A percentile compares a stretch with the other conserved stretches of the same genome.
These are phyloP conservation scores for Candida sanyiensis DNA, from an alignment of 805 yeast genomes.

Conservation along the genomic window DNA sequence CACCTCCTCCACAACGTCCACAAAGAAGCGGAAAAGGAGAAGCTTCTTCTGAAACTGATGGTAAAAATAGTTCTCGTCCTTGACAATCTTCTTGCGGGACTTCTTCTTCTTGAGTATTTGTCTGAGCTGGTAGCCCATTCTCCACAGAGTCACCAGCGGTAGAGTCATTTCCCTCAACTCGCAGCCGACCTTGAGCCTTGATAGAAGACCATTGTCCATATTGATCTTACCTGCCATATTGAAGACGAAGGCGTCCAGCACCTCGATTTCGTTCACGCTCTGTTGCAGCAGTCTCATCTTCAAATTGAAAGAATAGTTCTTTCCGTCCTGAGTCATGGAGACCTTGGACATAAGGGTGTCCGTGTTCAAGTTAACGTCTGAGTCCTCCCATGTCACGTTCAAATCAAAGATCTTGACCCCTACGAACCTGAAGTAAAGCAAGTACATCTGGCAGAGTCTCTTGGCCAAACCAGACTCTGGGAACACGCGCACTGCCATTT, in stretches of 20 bases:
- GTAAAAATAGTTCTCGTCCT: constrained; percentile 12
- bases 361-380: constrained; percentile 9
- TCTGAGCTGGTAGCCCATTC: constrained; percentile 6
- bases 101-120: neutral
- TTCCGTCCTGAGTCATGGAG: constrained; percentile 9
- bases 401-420: constrained; percentile 18
- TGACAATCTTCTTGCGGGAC: neutral
- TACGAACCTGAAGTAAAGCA: constrained; percentile 23
- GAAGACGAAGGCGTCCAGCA: constrained; percentile 18
- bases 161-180: constrained; percentile 18
- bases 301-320: constrained; percentile 9
- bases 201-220: constrained; percentile 17
- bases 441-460: constrained; percentile 12
- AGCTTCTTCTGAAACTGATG: constrained; percentile 13
- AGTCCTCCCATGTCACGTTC: constrained; percentile 12
- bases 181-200: constrained; percentile 13
- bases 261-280: constrained; percentile 15
- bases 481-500: constrained; percentile 16
- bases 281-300: constrained; percentile 16
- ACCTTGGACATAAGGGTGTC: constrained; percentile 16
- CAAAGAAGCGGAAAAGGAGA: constrained; percentile 9
- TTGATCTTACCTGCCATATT: constrained; percentile 17
- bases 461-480: constrained; percentile 7
- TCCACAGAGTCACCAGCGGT: constrained; percentile 14
- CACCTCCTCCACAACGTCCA: constrained; percentile 16